Percentiles rank a stretch among this genome's conserved stretches.
Evolutionary conservation across 164 flowering plant species (phyloP).

Genomic region (Kalanchoe fedtschenkoi): DNA sequence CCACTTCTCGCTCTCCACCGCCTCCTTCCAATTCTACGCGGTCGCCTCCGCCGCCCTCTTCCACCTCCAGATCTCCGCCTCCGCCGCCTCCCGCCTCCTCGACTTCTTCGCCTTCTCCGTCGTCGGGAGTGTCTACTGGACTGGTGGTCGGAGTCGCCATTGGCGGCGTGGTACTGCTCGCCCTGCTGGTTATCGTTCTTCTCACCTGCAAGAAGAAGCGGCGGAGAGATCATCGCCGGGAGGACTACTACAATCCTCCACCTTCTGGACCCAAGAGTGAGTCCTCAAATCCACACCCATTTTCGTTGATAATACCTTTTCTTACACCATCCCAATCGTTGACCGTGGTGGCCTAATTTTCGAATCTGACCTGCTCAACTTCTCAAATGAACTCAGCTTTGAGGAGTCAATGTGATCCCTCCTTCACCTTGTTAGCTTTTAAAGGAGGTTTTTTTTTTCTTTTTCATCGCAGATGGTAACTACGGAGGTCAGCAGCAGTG

Average conservation of each 20-base stretch:
- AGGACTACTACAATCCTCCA: slow-evolving; percentile 33
- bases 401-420: background rate
- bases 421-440: background rate
- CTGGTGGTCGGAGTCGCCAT: slow-evolving; percentile 51
- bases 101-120: slow-evolving; percentile 13
- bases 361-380: background rate
- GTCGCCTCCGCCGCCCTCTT: slow-evolving; percentile 13
- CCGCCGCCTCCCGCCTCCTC: slow-evolving; percentile 17
- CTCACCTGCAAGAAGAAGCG: slow-evolving; percentile 48
- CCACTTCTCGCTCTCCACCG: slow-evolving; percentile 13
- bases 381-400: background rate
- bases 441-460: background rate
- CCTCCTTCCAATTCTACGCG: slow-evolving; percentile 15
- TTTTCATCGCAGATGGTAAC: slow-evolving; percentile 21
- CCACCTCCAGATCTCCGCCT: slow-evolving; percentile 10
- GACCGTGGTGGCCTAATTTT: background rate
- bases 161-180: slow-evolving; percentile 38
- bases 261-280: slow-evolving; percentile 40
- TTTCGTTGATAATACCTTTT: background rate
- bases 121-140: slow-evolving; percentile 28
- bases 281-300: slow-evolving; percentile 1
- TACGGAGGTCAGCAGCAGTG: slow-evolving; percentile 51
- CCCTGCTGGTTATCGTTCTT: slow-evolving; percentile 28
- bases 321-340: background rate
- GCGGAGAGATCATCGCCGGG: slow-evolving; percentile 25